phyloP scores from a whole-genome alignment of 2,329 filamentous ascomycete genomes.

The Leptographium wingfieldii region DNA sequence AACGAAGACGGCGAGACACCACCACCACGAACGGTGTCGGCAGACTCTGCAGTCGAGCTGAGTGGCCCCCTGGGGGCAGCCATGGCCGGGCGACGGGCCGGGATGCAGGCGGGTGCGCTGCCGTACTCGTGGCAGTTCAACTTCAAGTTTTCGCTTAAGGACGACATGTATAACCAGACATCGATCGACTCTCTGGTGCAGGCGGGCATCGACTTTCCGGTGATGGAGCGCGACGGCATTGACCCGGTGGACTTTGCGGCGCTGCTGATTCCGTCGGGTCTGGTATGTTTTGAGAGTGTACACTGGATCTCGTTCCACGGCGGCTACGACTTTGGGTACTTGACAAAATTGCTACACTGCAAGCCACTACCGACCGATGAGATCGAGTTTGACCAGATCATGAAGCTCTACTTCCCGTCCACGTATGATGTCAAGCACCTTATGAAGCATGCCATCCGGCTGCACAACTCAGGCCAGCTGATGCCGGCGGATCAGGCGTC shows the following conservation, averaged over 20 bases:
- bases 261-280: slow-evolving; percentile 78
- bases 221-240: slow-evolving; percentile 79
- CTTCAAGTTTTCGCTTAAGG: slow-evolving; percentile 87
- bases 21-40: slow-evolving; percentile 49
- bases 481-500: slow-evolving; percentile 52
- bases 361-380: slow-evolving; percentile 78
- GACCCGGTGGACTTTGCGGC: slow-evolving; percentile 81
- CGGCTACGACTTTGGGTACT: slow-evolving; percentile 94
- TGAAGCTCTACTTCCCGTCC: slow-evolving; percentile 86
- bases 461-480: slow-evolving; percentile 50
- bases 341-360: slow-evolving; percentile 86
- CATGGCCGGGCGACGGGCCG: slow-evolving; percentile 28
- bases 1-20: slow-evolving; percentile 81
- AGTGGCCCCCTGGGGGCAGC: slow-evolving; percentile 19
- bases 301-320: slow-evolving; percentile 97
- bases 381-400: slow-evolving; percentile 73
- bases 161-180: slow-evolving; percentile 96
- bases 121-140: slow-evolving; percentile 99
- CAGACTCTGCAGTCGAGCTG: slow-evolving; percentile 25
- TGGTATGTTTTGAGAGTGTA: slow-evolving; percentile 77
- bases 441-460: slow-evolving; percentile 74
- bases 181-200: slow-evolving; percentile 85
- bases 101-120: slow-evolving; percentile 24
- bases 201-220: slow-evolving; percentile 82
- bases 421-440: slow-evolving; percentile 96